These are phyloP conservation scores for Calamus simplicifolius DNA, from an alignment of 176 grass and related monocot species.

Conservation along the genomic window DNA sequence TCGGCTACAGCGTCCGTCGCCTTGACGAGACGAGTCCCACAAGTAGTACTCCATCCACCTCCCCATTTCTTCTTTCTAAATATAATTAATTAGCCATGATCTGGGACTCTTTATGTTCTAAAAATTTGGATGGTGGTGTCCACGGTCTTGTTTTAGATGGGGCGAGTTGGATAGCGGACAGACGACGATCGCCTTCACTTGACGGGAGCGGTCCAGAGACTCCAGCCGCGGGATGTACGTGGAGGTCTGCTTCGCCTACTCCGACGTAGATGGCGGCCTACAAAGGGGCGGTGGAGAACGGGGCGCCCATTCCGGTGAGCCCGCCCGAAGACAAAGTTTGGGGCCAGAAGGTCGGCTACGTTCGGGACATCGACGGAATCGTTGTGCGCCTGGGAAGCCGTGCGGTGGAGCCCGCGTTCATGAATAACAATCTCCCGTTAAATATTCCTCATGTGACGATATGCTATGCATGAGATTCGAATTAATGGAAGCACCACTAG, in stretches of 20 bases:
- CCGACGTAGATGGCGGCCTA: slow-evolving; percentile 70
- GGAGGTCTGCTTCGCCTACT: slow-evolving; percentile 81
- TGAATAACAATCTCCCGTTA: no score
- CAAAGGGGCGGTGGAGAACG: slow-evolving; percentile 34
- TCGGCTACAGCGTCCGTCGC: slow-evolving; percentile 66
- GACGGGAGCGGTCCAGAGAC: slow-evolving; percentile 41
- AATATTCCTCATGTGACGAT: no score
- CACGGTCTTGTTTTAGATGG: slow-evolving; percentile 26
- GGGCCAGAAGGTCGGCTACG: slow-evolving; percentile 89
- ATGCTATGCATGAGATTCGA: no score
- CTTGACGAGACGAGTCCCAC: slow-evolving; percentile 45
- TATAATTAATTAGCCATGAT: no score
- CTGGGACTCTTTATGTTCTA: no score
- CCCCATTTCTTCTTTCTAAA: not conserved
- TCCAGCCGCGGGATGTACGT: slow-evolving; percentile 27
- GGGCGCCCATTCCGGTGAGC: slow-evolving; percentile 53
- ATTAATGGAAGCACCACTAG: no score
- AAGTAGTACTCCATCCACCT: slow-evolving; percentile 15
- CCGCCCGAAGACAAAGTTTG: slow-evolving; percentile 50
- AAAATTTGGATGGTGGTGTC: not conserved
- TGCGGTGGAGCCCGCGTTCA: slow-evolving; percentile 2
- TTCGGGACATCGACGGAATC: slow-evolving; percentile 70
- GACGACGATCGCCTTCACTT: slow-evolving; percentile 86
- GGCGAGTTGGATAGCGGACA: slow-evolving; percentile 76
- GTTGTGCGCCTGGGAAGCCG: slow-evolving; percentile 49